Base-by-base conservation (phyloP, 768 basidiomycete species). In the Suillus ampliporus region DNA sequence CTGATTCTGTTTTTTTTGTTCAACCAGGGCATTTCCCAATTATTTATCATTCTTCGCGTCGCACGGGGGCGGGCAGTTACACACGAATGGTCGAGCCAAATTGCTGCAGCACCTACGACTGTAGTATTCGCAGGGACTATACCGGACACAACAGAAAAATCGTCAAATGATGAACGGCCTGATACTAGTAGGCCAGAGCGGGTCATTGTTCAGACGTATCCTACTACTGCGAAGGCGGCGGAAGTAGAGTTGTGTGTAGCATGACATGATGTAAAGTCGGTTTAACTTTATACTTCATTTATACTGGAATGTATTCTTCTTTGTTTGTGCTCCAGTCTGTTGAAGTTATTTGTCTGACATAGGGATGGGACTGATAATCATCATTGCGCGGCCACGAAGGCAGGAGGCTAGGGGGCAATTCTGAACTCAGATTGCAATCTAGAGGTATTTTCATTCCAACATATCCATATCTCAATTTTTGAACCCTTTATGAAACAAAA, bases 11-110 rank as follows among this genome's bases (percentile, higher is more conserved):
- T 43, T 26, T 57, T 10, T 28, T 23, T 26, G 10, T 56, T 56
- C 13, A 37, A 37, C 35, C 13, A 80, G 78, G 70, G 67, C 21
- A 75, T 80, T 60, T 70, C 73, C 0, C 72, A 77, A 21, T 26
- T 75, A n/a, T 61, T 76, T 50, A 79, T 80, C 63, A 72, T 78
- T 62, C 65, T 75, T 31, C 74, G 78, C 2, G 75, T 80, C 21
- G 74, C 72, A 0, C 66, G 58, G 52, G 78, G 78, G 6, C 59
- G 63, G 7, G 71, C 71, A 10, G 71, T 70, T 59, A 26, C 60
- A 4, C n/a, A 65, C 35, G 23, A 58, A 2, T 60, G 58, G 1
- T 26, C 46, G 37, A 57, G 54, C 0, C 31, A 8, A 17, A 5
- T 17, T 14, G 28, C 34, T 38, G 13, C n/a, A 15, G 26, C 46